Percentiles rank a stretch among this genome's conserved stretches.
phyloP scores from a whole-genome alignment of 1,284 basidiomycete genomes.

The Hemileia vastatrix region DNA sequence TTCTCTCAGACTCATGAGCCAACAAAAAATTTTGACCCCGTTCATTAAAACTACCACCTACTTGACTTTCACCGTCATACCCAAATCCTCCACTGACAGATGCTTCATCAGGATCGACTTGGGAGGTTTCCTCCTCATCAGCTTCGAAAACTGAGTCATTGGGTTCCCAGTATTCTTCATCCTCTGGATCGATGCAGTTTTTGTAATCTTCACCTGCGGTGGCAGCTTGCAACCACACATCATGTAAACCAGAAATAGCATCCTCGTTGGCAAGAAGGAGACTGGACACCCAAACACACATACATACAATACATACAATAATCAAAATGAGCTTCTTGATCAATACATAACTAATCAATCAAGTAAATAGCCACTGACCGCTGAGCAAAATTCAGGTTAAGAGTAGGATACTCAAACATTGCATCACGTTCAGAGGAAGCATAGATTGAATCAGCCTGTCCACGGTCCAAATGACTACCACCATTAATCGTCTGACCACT shows the following conservation, averaged over 20 bases:
- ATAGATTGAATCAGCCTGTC: too few relatives aligned
- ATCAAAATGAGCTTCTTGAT: conserved; percentile 49
- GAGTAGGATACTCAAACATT: too few relatives aligned
- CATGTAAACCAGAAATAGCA: conserved; percentile 74
- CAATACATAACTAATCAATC: conserved; percentile 49
- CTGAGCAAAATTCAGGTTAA: conserved; percentile 64
- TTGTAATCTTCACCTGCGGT: conserved; percentile 67
- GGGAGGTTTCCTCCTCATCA: conserved; percentile 46
- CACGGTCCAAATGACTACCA: conserved; percentile 16
- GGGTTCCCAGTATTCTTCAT: conserved; percentile 49
- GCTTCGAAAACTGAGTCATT: conserved; percentile 47
- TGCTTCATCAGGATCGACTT: too few relatives aligned
- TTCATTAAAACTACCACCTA: conserved; percentile 10
- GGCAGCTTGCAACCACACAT: conserved; percentile 85
- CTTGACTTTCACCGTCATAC: neutral
- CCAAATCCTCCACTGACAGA: neutral
- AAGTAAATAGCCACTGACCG: conserved; percentile 27
- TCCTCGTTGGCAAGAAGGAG: conserved; percentile 64
- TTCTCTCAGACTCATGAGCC: too few relatives aligned
- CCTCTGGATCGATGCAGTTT: conserved; percentile 49
- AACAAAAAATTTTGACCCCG: conserved; percentile 17
- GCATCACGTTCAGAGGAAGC: conserved; percentile 8
- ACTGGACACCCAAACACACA: neutral
- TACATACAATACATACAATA: neutral
- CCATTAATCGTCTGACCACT: conserved; percentile 18